These are phyloP conservation scores for Neolecta irregularis DNA, from an alignment of 1,139 yeast species.

Conservation along the genomic window DNA sequence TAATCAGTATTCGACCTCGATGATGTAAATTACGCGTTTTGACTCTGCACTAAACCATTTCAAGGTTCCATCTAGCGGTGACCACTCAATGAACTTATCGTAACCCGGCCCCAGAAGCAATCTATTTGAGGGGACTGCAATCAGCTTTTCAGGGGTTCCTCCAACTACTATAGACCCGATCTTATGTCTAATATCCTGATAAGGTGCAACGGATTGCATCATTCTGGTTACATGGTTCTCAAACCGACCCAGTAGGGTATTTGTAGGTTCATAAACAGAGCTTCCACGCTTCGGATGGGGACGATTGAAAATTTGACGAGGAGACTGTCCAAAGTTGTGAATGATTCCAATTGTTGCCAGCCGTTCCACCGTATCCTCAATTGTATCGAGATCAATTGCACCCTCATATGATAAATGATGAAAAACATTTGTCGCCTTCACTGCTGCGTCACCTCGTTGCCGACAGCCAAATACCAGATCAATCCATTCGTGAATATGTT, in stretches of 20 bases:
- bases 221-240: conserved; percentile 4
- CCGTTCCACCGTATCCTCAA: conserved; percentile 56
- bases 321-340: conserved; percentile 84
- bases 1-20: too few species aligned
- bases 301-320: conserved; percentile 46
- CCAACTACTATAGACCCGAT: neutral
- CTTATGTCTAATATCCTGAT: neutral
- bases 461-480: conserved; percentile 67
- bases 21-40: too few species aligned
- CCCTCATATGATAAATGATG: conserved; percentile 74
- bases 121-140: conserved; percentile 1
- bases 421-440: conserved; percentile 53
- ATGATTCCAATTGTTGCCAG: conserved; percentile 68
- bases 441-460: conserved; percentile 57
- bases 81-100: conserved; percentile 1
- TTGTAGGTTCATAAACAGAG: conserved; percentile 4
- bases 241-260: conserved; percentile 9
- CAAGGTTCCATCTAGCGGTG: too few species aligned
- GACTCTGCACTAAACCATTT: too few species aligned
- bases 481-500: conserved; percentile 64
- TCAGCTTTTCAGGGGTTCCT: neutral
- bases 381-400: conserved; percentile 56
- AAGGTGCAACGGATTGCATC: conserved; percentile 7
- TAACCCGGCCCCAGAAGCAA: conserved; percentile 1
- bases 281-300: conserved; percentile 46